phyloP scores from a whole-genome alignment of 2,329 filamentous ascomycete genomes.

The Hymenoscyphus fructigenus region DNA sequence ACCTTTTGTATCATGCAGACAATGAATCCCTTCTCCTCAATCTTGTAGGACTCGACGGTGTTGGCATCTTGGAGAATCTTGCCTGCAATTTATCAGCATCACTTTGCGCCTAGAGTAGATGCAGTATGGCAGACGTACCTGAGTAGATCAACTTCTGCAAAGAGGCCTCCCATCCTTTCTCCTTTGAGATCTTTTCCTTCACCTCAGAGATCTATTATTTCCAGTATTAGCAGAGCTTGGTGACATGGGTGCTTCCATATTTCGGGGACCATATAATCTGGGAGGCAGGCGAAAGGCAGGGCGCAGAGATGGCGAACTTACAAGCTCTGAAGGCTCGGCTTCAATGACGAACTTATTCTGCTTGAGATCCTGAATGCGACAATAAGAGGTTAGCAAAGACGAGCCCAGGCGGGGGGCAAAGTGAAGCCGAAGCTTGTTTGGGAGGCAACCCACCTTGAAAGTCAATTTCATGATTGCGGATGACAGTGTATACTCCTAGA shows the following conservation, averaged over 20 bases:
- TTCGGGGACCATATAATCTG: not conserved
- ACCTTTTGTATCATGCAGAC: slow-evolving; percentile 99
- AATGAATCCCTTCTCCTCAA: slow-evolving; percentile 99
- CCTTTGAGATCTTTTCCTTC: slow-evolving; percentile 87
- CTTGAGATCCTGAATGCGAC: slow-evolving; percentile 78
- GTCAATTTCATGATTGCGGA: slow-evolving; percentile 64
- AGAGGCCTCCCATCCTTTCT: slow-evolving; percentile 92
- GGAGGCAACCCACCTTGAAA: slow-evolving; percentile 57
- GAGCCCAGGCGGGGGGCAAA: slow-evolving; percentile 26
- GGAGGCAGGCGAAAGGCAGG: not conserved
- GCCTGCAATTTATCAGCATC: slow-evolving; percentile 54
- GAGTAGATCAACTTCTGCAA: slow-evolving; percentile 98
- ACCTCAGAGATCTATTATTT: slow-evolving; percentile 72
- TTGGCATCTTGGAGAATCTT: slow-evolving; percentile 99
- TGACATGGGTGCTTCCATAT: not conserved
- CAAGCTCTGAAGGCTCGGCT: slow-evolving; percentile 86
- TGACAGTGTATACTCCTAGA: not conserved
- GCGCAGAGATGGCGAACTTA: slow-evolving; percentile 48
- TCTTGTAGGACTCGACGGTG: slow-evolving; percentile 94
- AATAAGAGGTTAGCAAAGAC: slow-evolving; percentile 26
- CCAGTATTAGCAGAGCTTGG: slow-evolving; percentile 8
- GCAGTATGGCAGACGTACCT: slow-evolving; percentile 54
- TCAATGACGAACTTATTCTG: slow-evolving; percentile 98
- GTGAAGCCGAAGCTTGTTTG: slow-evolving; percentile 12
- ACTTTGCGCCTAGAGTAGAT: slow-evolving; percentile 4